Evolutionary conservation across 1,139 yeast genomes (phyloP).

Genomic region (Scheffersomyces lignicola): DNA sequence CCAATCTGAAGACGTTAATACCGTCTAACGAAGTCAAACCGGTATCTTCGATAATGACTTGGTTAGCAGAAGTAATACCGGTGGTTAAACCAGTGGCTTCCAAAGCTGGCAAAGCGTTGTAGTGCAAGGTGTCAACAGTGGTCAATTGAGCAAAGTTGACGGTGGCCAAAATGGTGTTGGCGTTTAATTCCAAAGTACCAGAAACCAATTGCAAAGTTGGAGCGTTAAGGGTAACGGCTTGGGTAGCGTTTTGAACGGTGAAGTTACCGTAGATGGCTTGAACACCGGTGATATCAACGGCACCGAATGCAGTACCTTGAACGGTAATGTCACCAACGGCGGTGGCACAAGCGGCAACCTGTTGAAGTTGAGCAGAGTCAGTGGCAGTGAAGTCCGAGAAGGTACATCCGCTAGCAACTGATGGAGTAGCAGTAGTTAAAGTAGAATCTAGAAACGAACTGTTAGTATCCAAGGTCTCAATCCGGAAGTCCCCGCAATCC

Average conservation of each 20-base stretch:
- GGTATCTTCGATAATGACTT: constrained; percentile 82
- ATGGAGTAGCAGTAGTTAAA: constrained; percentile 50
- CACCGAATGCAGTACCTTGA: constrained; percentile 55
- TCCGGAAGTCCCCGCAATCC: constrained; percentile 4
- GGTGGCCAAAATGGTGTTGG: constrained; percentile 65
- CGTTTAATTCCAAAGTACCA: constrained; percentile 62
- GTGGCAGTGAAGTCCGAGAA: constrained; percentile 64
- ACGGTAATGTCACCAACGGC: constrained; percentile 78
- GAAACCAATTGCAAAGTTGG: constrained; percentile 75
- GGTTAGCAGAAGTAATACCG: constrained; percentile 74
- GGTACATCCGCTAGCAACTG: constrained; percentile 57
- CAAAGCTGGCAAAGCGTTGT: constrained; percentile 86
- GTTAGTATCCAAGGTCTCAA: neutral
- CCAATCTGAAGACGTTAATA: constrained; percentile 70
- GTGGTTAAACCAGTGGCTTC: constrained; percentile 65
- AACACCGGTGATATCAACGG: constrained; percentile 56
- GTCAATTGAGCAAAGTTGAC: constrained; percentile 78
- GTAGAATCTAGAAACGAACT: constrained; percentile 37
- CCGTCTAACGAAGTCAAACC: constrained; percentile 77
- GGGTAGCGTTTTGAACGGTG: constrained; percentile 62
- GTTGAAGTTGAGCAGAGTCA: constrained; percentile 75
- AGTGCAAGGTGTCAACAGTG: constrained; percentile 76
- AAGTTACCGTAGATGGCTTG: constrained; percentile 77
- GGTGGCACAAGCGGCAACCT: constrained; percentile 71
- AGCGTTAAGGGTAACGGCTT: constrained; percentile 66